Base-by-base conservation (phyloP, 805 yeast species). In the Candida adriatica region DNA sequence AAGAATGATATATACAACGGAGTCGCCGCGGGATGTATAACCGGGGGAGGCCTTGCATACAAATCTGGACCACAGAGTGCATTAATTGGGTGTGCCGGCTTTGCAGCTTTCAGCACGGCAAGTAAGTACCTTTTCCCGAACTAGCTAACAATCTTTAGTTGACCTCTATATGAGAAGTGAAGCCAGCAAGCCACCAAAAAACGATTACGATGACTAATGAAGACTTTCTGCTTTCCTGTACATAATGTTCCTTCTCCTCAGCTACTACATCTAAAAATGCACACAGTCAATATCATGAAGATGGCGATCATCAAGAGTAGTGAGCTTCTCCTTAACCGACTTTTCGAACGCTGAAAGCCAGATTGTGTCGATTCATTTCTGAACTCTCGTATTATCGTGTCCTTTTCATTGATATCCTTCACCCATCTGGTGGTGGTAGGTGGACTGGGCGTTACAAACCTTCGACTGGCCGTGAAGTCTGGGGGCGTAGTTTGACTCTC, bases 21-120 rank as follows among this genome's bases (percentile, higher is more conserved):
- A 27, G 75, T 85, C 3, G 69, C 75, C 26, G 97, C 97, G 4
- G 98, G 98, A 2, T 92, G 96, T 60, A 65, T 90, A 22, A 92
- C 98, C 1, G 98, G 98, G 26, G 98, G 95, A 20, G 96, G 95
- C 0, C 68, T 92, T 31, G 94, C 96, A 2, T 70, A 83, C 45
- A 85, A 82, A 53, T 75, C 92, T 29, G 98, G 98, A 1, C 98
- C 98, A 1, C 87, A 79, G 48, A 94, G 95, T 18, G 92, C 95
- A 0, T 48, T 77, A 16, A 55, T 88, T 37, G 98, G 98, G 1
- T 92, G 97, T 66, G 96, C 94, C 17, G 98, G 96, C 7, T 92
- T 92, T 63, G 96, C 97, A 3, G 95, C 92, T 6, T 92, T 92
- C 56, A 80, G 94, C 34, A 78, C 86, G 4, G 95, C 94, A 6